Evolutionary conservation across 2,329 filamentous ascomycete genomes (phyloP).

Genomic region (Ramichloridium luteum): DNA sequence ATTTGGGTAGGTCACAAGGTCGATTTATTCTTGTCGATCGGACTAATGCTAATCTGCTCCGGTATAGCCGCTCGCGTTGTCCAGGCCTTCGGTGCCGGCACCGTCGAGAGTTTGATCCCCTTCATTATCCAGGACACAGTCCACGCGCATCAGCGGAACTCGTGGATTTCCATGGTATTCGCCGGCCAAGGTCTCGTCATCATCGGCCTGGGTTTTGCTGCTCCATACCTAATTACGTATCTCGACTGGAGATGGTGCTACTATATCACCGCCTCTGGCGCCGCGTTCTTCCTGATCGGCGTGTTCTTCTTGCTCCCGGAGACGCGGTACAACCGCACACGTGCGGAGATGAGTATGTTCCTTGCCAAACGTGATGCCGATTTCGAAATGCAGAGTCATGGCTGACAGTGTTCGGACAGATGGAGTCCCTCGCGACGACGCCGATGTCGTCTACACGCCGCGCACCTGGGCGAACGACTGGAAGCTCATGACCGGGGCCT

Average conservation of each 20-base stretch:
- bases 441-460: conserved; percentile 1
- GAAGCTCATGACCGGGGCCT: conserved; percentile 6
- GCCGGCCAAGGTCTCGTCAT: conserved; percentile 14
- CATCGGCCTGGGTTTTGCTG: conserved; percentile 12
- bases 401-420: too few species aligned
- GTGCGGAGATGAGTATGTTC: too few species aligned
- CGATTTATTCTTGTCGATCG: too few species aligned
- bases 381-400: too few species aligned
- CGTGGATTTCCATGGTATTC: conserved; percentile 11
- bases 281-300: conserved; percentile 7
- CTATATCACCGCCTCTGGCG: conserved; percentile 9
- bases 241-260: conserved; percentile 12
- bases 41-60: too few species aligned
- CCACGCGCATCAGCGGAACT: conserved; percentile 14
- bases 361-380: background rate
- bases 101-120: conserved; percentile 14
- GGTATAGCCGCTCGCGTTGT: too few species aligned
- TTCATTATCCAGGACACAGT: conserved; percentile 16
- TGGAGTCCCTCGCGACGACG: conserved; percentile 1
- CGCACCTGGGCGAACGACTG: conserved; percentile 10
- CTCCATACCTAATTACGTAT: conserved; percentile 11
- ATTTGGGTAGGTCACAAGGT: conserved; percentile 14
- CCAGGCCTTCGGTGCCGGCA: conserved; percentile 15
- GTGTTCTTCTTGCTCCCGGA: conserved; percentile 12
- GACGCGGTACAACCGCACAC: conserved; percentile 10